A percentile compares a stretch with the other conserved stretches of the same genome.
Conservation (phyloP, 2,329 filamentous ascomycete genomes). For the Atkinsonella hypoxylon region DNA sequence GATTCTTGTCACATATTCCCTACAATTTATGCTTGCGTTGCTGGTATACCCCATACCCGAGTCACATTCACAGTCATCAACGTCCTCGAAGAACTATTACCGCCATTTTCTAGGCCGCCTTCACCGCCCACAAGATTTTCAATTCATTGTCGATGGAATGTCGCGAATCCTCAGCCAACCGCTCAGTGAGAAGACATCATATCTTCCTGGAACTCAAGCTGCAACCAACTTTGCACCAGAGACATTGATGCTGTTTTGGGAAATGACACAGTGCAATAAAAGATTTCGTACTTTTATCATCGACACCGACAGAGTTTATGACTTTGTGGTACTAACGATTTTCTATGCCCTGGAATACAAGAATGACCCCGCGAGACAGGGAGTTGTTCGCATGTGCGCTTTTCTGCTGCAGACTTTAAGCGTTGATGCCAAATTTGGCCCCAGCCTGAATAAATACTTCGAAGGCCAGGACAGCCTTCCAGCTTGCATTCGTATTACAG, state of each 20-base stretch:
- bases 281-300: slow-evolving; percentile 94
- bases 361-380: slow-evolving; percentile 75
- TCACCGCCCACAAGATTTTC: slow-evolving; percentile 90
- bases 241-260: slow-evolving; percentile 96
- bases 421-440: slow-evolving; percentile 81
- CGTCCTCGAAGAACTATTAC: slow-evolving; percentile 74
- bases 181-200: slow-evolving; percentile 76
- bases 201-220: slow-evolving; percentile 73
- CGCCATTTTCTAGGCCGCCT: slow-evolving; percentile 83
- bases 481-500: slow-evolving; percentile 63
- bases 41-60: slow-evolving; percentile 84
- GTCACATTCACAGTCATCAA: slow-evolving; percentile 44
- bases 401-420: slow-evolving; percentile 92
- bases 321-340: slow-evolving; percentile 80
- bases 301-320: slow-evolving; percentile 84
- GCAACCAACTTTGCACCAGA: slow-evolving; percentile 82
- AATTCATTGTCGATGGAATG: slow-evolving; percentile 94
- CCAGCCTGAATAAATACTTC: slow-evolving; percentile 80
- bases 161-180: slow-evolving; percentile 85
- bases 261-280: slow-evolving; percentile 94
- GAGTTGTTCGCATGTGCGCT: slow-evolving; percentile 92
- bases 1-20: slow-evolving; percentile 77
- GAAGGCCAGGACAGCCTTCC: slow-evolving; percentile 83
- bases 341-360: slow-evolving; percentile 92
- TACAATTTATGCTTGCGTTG: slow-evolving; percentile 80